Evolutionary conservation across 1,284 basidiomycete species (phyloP).

Genomic region (Trichosporon sp.): DNA sequence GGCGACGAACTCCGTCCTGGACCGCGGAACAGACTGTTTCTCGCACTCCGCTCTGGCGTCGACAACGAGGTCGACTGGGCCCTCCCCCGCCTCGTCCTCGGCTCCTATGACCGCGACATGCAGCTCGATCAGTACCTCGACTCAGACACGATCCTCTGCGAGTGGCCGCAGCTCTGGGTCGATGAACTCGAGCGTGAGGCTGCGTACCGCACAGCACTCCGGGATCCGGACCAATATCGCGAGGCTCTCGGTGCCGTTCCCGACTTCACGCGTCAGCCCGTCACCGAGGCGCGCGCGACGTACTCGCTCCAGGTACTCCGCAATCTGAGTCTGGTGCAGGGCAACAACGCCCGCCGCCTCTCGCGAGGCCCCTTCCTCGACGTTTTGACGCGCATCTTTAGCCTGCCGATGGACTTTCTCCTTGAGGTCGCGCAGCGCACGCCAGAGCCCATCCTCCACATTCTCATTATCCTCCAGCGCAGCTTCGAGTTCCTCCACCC

Average conservation of each 20-base stretch:
- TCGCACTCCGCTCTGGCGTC: conserved; percentile 44
- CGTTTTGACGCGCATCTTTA: conserved; percentile 45
- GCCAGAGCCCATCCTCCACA: conserved; percentile 48
- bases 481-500: conserved; percentile 37
- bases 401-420: conserved; percentile 41
- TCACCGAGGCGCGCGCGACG: conserved; percentile 40
- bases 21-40: conserved; percentile 45
- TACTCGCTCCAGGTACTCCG: conserved; percentile 47
- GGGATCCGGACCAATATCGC: conserved; percentile 15
- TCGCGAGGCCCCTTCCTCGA: conserved; percentile 34
- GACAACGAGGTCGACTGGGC: conserved; percentile 52
- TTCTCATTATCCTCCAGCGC: conserved; percentile 42
- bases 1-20: conserved; percentile 38
- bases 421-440: conserved; percentile 40
- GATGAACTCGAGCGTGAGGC: conserved; percentile 45
- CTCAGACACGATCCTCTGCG: conserved; percentile 38
- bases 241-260: conserved; percentile 39
- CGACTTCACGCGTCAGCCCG: conserved; percentile 40
- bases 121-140: conserved; percentile 46
- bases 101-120: conserved; percentile 43
- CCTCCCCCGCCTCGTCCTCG: conserved; percentile 48
- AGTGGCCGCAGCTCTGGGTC: conserved; percentile 47
- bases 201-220: conserved; percentile 26
- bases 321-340: conserved; percentile 42
- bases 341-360: conserved; percentile 48